Evolutionary conservation across 1,284 basidiomycete genomes (phyloP).

Genomic region (Pseudozyma pruni): DNA sequence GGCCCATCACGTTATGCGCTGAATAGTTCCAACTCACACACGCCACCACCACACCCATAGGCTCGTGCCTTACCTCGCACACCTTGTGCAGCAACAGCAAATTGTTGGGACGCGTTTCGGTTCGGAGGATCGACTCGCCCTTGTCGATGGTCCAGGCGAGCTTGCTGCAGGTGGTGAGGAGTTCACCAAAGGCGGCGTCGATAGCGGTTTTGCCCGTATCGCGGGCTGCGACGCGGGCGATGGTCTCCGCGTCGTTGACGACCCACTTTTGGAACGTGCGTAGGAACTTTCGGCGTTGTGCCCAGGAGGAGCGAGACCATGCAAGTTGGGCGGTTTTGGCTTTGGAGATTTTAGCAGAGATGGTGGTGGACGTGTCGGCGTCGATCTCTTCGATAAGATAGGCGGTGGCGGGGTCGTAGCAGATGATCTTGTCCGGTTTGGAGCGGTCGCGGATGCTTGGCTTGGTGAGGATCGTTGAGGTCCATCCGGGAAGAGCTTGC

Average conservation of each 20-base stretch:
- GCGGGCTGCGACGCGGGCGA: constrained; percentile 87
- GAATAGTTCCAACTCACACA: constrained; percentile 83
- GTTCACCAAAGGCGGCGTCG: constrained; percentile 71
- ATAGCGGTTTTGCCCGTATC: constrained; percentile 91
- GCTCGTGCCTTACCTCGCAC: constrained; percentile 82
- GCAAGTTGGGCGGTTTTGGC: constrained; percentile 77
- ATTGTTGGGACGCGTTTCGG: constrained; percentile 71
- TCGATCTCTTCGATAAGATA: constrained; percentile 78
- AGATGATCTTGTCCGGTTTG: constrained; percentile 75
- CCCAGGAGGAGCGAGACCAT: constrained; percentile 81
- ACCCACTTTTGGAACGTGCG: constrained; percentile 89
- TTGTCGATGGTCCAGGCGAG: constrained; percentile 61
- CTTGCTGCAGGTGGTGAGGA: constrained; percentile 61
- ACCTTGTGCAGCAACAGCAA: constrained; percentile 86
- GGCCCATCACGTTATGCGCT: constrained; percentile 92
- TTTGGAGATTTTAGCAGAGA: constrained; percentile 76
- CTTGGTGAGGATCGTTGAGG: constrained; percentile 26
- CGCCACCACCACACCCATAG: constrained; percentile 90
- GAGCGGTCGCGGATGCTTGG: constrained; percentile 22
- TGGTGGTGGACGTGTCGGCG: constrained; percentile 77
- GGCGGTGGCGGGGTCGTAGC: constrained; percentile 89
- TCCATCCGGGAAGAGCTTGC: constrained; percentile 51
- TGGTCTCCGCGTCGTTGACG: constrained; percentile 83
- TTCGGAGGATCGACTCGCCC: constrained; percentile 45
- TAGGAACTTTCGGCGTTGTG: constrained; percentile 81